phyloP scores from a whole-genome alignment of 306 rosid genomes.

The Quercus glauca region DNA sequence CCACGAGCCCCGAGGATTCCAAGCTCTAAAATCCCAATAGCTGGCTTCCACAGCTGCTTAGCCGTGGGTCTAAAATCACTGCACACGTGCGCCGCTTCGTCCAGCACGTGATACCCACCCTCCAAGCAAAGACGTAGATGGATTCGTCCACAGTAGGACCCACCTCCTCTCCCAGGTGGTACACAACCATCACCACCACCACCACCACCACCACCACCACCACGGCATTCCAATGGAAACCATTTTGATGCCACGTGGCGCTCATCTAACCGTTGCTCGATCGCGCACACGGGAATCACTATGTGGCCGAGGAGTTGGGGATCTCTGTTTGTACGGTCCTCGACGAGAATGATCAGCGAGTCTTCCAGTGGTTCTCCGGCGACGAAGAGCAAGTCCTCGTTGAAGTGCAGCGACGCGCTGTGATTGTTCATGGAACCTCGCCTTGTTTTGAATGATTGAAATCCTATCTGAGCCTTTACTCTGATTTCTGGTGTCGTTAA shows the following conservation, averaged over 20 bases:
- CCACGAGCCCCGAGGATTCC: constrained; percentile 91
- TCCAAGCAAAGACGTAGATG: constrained; percentile 78
- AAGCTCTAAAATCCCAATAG: constrained; percentile 79
- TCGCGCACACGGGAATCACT: constrained; percentile 49
- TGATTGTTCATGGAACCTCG: constrained; percentile 84
- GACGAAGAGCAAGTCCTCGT: constrained; percentile 82
- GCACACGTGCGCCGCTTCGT: constrained; percentile 97
- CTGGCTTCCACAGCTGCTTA: constrained; percentile 83
- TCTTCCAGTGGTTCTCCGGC: constrained; percentile 95
- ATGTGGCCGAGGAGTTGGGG: constrained; percentile 57
- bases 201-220: constrained; percentile 6
- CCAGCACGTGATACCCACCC: constrained; percentile 97
- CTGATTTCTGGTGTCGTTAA: constrained; percentile 82
- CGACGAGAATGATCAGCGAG: constrained; percentile 55
- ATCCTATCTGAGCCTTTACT: constrained; percentile 63
- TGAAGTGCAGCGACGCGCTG: constrained; percentile 73
- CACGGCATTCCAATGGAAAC: constrained; percentile 44
- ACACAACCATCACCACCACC: neutral
- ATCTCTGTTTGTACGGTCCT: constrained; percentile 75
- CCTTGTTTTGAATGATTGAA: constrained; percentile 66
- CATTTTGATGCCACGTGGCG: constrained; percentile 87
- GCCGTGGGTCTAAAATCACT: constrained; percentile 95
- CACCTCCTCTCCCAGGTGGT: constrained; percentile 4
- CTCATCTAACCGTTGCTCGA: constrained; percentile 86
- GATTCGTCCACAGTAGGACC: constrained; percentile 70